Conservation (phyloP, 2,329 filamentous ascomycete species). For the Xylaria sp. region DNA sequence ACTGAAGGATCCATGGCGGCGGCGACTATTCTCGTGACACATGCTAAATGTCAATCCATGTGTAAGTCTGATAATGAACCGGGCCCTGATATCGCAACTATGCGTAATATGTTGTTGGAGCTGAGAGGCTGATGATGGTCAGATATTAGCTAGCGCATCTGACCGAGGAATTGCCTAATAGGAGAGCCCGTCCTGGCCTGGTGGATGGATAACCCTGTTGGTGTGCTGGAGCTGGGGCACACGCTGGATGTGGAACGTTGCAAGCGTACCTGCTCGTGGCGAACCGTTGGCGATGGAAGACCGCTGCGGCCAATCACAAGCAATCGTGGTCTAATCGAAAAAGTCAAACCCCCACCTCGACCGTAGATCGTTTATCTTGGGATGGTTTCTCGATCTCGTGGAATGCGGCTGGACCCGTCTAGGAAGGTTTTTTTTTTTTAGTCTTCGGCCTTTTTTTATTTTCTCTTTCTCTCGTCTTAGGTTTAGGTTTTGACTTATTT, state of each 20-base stretch:
- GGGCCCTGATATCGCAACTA: neutral
- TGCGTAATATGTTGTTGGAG: neutral
- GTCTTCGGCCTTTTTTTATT: neutral
- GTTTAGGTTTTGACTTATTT: too few species aligned
- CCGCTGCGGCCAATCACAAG: conserved; percentile 24
- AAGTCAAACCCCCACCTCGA: conserved; percentile 29
- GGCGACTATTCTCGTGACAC: neutral
- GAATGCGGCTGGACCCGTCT: conserved; percentile 21
- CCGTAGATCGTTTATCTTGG: conserved; percentile 25
- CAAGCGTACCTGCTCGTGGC: conserved; percentile 21
- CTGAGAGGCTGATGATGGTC: neutral
- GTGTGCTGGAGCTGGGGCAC: neutral
- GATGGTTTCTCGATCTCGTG: conserved; percentile 26
- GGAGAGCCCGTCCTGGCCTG: conserved; percentile 13
- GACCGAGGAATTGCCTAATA: conserved; percentile 17
- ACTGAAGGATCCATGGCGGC: conserved; percentile 8
- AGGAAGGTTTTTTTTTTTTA: conserved; percentile 5
- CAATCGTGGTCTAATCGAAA: conserved; percentile 30
- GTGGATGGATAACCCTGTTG: conserved; percentile 11
- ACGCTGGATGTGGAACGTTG: conserved; percentile 7
- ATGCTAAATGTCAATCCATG: neutral
- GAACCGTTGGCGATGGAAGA: conserved; percentile 6
- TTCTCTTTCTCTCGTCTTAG: neutral
- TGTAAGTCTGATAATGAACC: conserved; percentile 3
- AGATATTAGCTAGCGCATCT: neutral